These are phyloP conservation scores for Tagetes patula DNA, from an alignment of 129 eudicot genomes.

Conservation along the genomic window DNA sequence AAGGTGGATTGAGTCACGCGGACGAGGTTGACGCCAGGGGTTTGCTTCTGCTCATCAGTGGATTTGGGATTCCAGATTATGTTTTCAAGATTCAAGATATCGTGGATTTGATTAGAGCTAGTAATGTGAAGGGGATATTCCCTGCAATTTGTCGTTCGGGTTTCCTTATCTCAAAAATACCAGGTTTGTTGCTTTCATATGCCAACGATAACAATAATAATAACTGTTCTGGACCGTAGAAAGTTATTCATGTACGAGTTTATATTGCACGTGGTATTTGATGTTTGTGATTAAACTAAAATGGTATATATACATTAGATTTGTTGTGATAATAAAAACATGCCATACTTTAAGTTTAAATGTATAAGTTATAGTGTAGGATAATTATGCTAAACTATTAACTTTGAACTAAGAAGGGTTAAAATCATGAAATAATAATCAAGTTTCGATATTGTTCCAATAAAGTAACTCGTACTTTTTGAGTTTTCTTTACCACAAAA, in stretches of 20 bases:
- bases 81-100: constrained; percentile 47
- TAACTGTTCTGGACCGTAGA: background rate
- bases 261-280: background rate
- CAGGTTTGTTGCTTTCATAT: constrained; percentile 40
- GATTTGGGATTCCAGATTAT: constrained; percentile 58
- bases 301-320: background rate
- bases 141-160: constrained; percentile 46
- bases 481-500: no score
- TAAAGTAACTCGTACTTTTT: no score
- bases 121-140: constrained; percentile 40
- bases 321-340: background rate
- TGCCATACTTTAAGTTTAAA: constrained; percentile 17
- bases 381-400: background rate
- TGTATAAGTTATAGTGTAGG: background rate
- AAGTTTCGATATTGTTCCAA: no score
- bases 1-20: constrained; percentile 52
- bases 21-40: constrained; percentile 66
- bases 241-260: background rate
- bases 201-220: background rate
- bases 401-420: background rate
- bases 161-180: constrained; percentile 44
- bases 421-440: background rate
- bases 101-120: constrained; percentile 46
- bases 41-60: constrained; percentile 55
- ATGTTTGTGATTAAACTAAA: background rate